These are phyloP conservation scores for Astrothelium macrocarpum DNA, from an alignment of 495 filamentous ascomycete species.

Conservation along the genomic window DNA sequence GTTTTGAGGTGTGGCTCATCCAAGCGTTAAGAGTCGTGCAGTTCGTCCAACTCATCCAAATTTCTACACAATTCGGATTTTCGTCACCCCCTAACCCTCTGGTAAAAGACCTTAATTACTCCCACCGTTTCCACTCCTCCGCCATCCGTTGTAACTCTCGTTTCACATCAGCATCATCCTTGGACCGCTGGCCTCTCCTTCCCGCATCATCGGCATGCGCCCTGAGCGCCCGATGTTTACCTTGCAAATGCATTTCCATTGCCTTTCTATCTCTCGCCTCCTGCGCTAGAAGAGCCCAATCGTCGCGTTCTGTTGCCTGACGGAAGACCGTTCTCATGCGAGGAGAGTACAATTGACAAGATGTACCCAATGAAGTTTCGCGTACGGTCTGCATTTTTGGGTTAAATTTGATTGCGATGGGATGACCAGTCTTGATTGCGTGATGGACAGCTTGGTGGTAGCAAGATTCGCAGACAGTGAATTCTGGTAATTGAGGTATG, in stretches of 20 bases:
- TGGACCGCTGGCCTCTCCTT: constrained; percentile 6
- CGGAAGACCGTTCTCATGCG: constrained; percentile 61
- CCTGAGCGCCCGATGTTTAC: constrained; percentile 19
- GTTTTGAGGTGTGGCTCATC: too few species aligned
- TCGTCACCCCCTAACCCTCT: neutral
- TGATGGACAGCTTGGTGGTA: constrained; percentile 62
- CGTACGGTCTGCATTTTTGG: constrained; percentile 37
- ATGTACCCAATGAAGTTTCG: constrained; percentile 40
- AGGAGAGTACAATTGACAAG: constrained; percentile 65
- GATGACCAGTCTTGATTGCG: constrained; percentile 39
- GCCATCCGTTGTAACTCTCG: constrained; percentile 14
- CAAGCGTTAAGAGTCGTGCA: neutral
- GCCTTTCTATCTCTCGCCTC: constrained; percentile 53
- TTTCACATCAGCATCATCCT: constrained; percentile 15
- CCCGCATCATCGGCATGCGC: constrained; percentile 11
- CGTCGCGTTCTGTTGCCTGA: constrained; percentile 48
- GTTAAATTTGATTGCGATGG: constrained; percentile 50
- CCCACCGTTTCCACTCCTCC: constrained; percentile 23
- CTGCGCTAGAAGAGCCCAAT: constrained; percentile 59
- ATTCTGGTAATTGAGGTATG: constrained; percentile 51
- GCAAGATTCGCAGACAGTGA: constrained; percentile 64
- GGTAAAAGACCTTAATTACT: constrained; percentile 7
- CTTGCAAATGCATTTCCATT: constrained; percentile 24
- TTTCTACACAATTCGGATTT: neutral
- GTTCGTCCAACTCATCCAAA: neutral